phyloP scores from a whole-genome alignment of 225 moss, liverwort and hornwort genomes.

The Pleurozium schreberi region DNA sequence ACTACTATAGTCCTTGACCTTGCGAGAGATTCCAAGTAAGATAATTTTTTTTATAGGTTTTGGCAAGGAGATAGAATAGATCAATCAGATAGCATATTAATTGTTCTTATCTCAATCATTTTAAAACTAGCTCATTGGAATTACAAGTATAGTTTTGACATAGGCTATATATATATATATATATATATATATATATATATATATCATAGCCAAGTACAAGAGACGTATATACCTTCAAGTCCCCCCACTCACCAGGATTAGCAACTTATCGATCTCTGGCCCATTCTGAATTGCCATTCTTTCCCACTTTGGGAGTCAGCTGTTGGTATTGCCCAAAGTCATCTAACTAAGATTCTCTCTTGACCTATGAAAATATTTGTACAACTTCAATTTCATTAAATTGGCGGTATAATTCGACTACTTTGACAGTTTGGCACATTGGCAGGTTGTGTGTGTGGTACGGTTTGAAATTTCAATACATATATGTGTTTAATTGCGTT shows the following conservation, averaged over 20 bases:
- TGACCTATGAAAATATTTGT: not conserved
- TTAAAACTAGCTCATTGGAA: not conserved
- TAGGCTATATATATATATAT: not conserved
- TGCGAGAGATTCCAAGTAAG: not conserved
- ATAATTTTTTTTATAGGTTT: not conserved
- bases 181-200: not conserved
- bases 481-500: too few species aligned
- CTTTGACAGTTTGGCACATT: not conserved
- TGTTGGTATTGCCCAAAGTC: too few species aligned
- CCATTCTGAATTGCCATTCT: not conserved
- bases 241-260: not conserved
- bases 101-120: not conserved
- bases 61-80: not conserved
- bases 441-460: too few species aligned
- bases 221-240: not conserved
- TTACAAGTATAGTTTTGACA: too few species aligned
- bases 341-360: not conserved
- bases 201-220: rapidly evolving
- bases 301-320: not conserved
- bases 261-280: too few species aligned
- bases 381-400: not conserved
- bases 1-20: not conserved
- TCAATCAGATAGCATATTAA: not conserved
- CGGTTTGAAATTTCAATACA: too few species aligned
- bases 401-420: too few species aligned